Evolutionary conservation across 176 grass and related monocot genomes (phyloP), one percentile per base, ranked within the genome.

Genomic region (Elymus sibiricus): DNA sequence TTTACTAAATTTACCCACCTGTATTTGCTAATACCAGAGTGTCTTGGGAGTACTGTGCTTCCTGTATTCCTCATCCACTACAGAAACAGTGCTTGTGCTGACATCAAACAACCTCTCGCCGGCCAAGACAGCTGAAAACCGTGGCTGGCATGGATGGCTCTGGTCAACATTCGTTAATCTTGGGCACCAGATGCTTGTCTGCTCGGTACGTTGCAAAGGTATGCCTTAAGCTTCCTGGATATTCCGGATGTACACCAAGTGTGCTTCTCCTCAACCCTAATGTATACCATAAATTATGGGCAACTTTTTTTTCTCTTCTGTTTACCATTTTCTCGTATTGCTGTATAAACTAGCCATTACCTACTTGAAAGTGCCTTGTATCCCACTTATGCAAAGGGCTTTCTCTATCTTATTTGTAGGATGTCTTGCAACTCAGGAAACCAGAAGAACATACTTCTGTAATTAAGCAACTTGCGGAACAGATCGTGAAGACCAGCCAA

Each of bases 401-500:
- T 55, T 34, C n/a, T 87, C 5, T 27, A 82, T 87, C 16, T 27
- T 32, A 12, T 85, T 73, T 70, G 56, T 91, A 98, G 96, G 93
- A 98, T 92, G 93, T 98, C 56, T 56, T 95, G 86, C 88, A 89
- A 87, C 86, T 88, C 37, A 93, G 96, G 32, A 94, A 92, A 81
- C 90, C 88, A 43, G 93, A 94, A 81, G 96, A 98, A 79, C 88
- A 91, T 6, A 86, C 96, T 49, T 73, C 81, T 66, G 31, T 32
- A 94, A 94, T 95, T 34, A 89, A 51, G 44, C 82, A 98, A 87
- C 86, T 98, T 2, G 85, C 91, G 29, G 96, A 90, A 26, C 93
- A 98, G 66, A 98, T 98, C 51, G 90, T 98, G 75, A 90, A 92
- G 85, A 98, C 92, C 93, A 98, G 96, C 86, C 96, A 89, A 70